A percentile compares a stretch with the other conserved stretches of the same genome.
These are phyloP conservation scores for Camellia sinensis DNA, from an alignment of 148 eudicot genomes.

Conservation along the genomic window DNA sequence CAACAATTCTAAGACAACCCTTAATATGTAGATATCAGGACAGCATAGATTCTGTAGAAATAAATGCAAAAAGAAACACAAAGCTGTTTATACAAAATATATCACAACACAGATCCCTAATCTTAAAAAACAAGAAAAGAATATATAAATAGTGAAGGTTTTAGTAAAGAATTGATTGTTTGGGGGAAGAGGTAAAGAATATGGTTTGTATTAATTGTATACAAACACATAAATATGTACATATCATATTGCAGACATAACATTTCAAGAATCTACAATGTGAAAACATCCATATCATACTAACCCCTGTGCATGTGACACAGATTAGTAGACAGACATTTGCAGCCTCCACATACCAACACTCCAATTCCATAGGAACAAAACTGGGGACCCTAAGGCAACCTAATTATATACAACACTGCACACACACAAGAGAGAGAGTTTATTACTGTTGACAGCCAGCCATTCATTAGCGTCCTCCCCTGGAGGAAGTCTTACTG, in stretches of 20 bases:
- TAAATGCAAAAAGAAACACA: background rate
- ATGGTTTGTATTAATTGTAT: background rate
- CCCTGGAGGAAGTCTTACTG: conserved; percentile 97
- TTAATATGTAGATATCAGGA: background rate
- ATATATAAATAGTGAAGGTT: background rate
- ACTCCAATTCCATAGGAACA: conserved; percentile 10
- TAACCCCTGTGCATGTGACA: background rate
- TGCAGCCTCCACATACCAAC: background rate
- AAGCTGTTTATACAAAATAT: background rate
- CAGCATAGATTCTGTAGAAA: background rate
- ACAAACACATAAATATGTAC: background rate
- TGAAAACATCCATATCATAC: conserved; percentile 1
- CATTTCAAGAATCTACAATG: background rate
- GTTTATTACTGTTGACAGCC: conserved; percentile 83
- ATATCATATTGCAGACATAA: background rate
- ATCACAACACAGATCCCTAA: background rate
- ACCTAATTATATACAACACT: background rate
- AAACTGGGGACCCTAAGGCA: background rate
- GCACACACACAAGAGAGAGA: conserved; percentile 19
- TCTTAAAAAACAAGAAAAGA: background rate
- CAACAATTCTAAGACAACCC: background rate
- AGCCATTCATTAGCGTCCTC: conserved; percentile 99
- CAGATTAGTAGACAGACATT: background rate
- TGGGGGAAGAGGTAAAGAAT: background rate
- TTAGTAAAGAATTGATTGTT: background rate